phyloP scores from a whole-genome alignment of 2,329 filamentous ascomycete species.

The Diaporthe australafricana region DNA sequence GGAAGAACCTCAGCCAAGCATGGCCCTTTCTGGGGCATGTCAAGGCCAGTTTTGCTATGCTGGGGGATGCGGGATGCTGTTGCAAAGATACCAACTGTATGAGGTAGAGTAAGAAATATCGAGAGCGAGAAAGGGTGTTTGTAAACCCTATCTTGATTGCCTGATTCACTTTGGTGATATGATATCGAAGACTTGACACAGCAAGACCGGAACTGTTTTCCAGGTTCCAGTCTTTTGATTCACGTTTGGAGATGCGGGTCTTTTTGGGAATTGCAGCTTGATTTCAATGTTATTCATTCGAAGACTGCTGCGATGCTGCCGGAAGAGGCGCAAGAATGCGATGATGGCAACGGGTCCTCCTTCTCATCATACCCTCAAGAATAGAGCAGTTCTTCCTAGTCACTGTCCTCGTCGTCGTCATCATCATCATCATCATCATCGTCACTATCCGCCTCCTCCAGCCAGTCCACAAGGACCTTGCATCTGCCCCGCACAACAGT shows the following conservation, averaged over 20 bases:
- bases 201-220: not conserved
- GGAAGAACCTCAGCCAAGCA: not conserved
- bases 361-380: not conserved
- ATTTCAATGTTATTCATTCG: not conserved
- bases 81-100: not conserved
- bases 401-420: conserved; percentile 58
- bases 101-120: not conserved
- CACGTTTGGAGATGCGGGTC: not conserved
- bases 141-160: not conserved
- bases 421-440: conserved; percentile 76
- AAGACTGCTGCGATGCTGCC: not conserved
- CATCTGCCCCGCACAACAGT: conserved; percentile 78
- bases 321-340: not conserved
- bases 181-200: not conserved
- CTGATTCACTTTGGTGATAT: not conserved
- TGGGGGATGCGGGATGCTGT: not conserved
- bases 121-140: not conserved
- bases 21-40: not conserved
- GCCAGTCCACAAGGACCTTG: conserved; percentile 83
- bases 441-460: conserved; percentile 80
- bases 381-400: conserved; percentile 26
- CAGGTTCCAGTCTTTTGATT: not conserved
- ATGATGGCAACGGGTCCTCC: not conserved
- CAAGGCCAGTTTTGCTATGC: not conserved
- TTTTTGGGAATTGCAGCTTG: not conserved